Conservation (phyloP, 768 basidiomycete genomes). For the Phlebiopsis flavidoalba region DNA sequence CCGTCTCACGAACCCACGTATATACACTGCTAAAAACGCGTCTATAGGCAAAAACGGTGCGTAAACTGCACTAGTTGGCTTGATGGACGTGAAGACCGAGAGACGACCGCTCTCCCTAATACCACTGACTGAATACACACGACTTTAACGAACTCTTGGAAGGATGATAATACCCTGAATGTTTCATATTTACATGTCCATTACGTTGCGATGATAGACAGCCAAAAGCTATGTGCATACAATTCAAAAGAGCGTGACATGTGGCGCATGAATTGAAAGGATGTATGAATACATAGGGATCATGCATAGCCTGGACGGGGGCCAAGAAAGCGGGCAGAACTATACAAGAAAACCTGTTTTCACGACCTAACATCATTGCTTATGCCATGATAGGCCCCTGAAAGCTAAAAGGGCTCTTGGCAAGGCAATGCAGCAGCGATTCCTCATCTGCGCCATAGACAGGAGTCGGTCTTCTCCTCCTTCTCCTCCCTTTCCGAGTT, state of each 20-base stretch:
- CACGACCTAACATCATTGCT: not conserved
- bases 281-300: not conserved
- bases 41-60: slow-evolving; percentile 30
- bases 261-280: not conserved
- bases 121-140: not conserved
- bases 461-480: not conserved
- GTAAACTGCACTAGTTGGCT: slow-evolving; percentile 40
- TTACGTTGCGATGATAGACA: slow-evolving; percentile 1
- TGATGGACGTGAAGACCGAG: slow-evolving; percentile 36
- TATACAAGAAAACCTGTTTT: not conserved
- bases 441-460: slow-evolving; percentile 2
- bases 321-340: not conserved
- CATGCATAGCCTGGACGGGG: not conserved
- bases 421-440: too few species aligned
- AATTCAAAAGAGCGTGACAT: not conserved
- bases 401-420: slow-evolving; percentile 11
- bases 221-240: not conserved
- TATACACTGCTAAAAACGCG: not conserved
- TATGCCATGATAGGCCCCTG: slow-evolving; percentile 6
- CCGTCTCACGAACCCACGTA: slow-evolving; percentile 1
- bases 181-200: not conserved
- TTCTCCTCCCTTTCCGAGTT: not conserved
- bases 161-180: not conserved
- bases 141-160: not conserved
- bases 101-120: slow-evolving; percentile 15